Percentiles rank a stretch among this genome's conserved stretches.
phyloP scores from a whole-genome alignment of 1,284 basidiomycete species.

The Cryptococcus sp. region DNA sequence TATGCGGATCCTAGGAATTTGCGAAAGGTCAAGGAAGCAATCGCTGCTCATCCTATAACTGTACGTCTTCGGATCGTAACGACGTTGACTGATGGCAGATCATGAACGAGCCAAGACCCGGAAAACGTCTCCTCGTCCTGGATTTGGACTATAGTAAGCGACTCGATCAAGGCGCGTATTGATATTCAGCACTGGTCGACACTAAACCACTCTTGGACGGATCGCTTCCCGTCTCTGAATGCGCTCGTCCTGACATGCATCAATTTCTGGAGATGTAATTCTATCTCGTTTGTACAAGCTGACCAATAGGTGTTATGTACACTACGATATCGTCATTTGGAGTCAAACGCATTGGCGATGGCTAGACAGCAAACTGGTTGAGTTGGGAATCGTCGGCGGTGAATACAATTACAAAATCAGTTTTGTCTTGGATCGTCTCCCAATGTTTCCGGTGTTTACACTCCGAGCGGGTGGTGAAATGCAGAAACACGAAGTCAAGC shows the following conservation, averaged over 20 bases:
- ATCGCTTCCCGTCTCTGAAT: constrained; percentile 69
- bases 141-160: constrained; percentile 80
- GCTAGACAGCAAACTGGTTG: constrained; percentile 84
- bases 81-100: constrained; percentile 48
- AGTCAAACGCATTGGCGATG: constrained; percentile 78
- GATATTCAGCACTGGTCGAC: constrained; percentile 64
- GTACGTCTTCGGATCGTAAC: constrained; percentile 16
- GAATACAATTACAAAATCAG: constrained; percentile 58
- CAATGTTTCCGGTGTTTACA: constrained; percentile 84
- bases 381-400: constrained; percentile 76
- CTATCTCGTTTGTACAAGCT: constrained; percentile 39
- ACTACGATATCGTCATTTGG: constrained; percentile 85
- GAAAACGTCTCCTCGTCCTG: constrained; percentile 74
- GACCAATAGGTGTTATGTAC: constrained; percentile 58
- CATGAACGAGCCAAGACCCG: constrained; percentile 68
- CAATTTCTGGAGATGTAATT: constrained; percentile 59
- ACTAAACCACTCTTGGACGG: constrained; percentile 75
- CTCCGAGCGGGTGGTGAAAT: constrained; percentile 62
- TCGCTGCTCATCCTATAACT: constrained; percentile 56
- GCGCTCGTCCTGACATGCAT: constrained; percentile 75
- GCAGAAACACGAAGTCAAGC: constrained; percentile 74
- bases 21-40: constrained; percentile 69
- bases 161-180: background rate
- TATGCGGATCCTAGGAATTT: constrained; percentile 71
- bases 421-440: constrained; percentile 73